These are phyloP conservation scores for Solanum bulbocastanum DNA, from an alignment of 257 asterid genomes.

Conservation along the genomic window DNA sequence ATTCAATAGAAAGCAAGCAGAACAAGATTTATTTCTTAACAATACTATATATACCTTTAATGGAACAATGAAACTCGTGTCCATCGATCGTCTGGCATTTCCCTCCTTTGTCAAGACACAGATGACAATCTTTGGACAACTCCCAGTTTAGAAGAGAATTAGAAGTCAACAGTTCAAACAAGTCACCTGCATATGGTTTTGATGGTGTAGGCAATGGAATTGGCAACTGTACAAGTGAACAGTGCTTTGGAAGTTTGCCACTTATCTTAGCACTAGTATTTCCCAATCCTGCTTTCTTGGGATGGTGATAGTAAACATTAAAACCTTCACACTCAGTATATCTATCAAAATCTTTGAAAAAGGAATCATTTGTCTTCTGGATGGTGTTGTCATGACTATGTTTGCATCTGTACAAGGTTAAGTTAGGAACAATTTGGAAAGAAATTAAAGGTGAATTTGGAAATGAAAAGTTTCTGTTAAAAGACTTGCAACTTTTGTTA, in stretches of 20 bases:
- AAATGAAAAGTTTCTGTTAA: not conserved
- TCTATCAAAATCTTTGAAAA: not conserved
- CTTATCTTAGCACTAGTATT: not conserved
- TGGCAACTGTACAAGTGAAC: constrained; percentile 16
- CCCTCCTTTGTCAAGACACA: constrained; percentile 24
- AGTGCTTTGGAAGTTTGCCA: not conserved
- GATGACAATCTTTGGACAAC: constrained; percentile 18
- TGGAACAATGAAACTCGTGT: not conserved
- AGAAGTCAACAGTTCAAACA: constrained; percentile 4
- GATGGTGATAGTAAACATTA: not conserved
- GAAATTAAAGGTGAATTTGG: not conserved
- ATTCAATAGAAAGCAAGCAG: not conserved
- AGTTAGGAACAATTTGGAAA: not conserved
- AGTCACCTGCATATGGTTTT: not conserved
- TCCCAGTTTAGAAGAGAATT: constrained; percentile 17
- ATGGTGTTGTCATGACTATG: not conserved
- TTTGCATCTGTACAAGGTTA: not conserved
- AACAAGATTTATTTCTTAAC: not conserved
- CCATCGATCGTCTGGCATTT: not conserved
- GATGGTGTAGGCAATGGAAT: not conserved
- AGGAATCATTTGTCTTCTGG: not conserved
- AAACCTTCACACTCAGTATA: not conserved
- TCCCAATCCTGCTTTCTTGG: not conserved
- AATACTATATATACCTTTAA: not conserved
- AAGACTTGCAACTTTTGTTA: not conserved